These are phyloP conservation scores for Plenodomus tracheiphilus DNA, from an alignment of 2,329 filamentous ascomycete genomes.

Conservation along the genomic window DNA sequence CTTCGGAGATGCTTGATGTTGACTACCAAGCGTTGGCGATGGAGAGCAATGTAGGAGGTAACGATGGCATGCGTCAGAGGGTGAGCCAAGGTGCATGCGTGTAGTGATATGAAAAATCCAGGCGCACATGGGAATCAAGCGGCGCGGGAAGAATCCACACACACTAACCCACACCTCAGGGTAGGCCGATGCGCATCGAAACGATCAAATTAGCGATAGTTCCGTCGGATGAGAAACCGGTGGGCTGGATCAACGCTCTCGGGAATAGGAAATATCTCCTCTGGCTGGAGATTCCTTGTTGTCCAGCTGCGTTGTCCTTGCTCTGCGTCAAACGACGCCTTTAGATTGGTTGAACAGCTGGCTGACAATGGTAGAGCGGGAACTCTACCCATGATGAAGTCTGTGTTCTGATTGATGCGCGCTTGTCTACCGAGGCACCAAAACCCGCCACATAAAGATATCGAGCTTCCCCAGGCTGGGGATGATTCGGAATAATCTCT, in stretches of 20 bases:
- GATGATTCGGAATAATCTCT: neutral
- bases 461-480: neutral
- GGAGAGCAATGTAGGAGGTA: neutral
- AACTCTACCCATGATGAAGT: neutral
- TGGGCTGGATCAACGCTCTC: constrained; percentile 7
- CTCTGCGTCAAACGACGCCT: neutral
- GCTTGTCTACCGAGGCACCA: neutral
- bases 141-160: constrained; percentile 12
- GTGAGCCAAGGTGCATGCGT: neutral
- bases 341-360: neutral
- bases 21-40: constrained; percentile 2
- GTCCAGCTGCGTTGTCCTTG: neutral
- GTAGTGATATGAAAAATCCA: constrained; percentile 11
- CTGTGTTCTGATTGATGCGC: neutral
- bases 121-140: constrained; percentile 7
- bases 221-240: constrained; percentile 7
- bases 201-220: constrained; percentile 12
- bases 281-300: neutral
- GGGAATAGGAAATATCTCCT: constrained; percentile 15
- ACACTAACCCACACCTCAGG: constrained; percentile 6
- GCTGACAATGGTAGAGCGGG: neutral
- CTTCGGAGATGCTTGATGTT: neutral
- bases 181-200: constrained; percentile 3
- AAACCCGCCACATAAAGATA: neutral
- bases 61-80: neutral